Evolutionary conservation across 2,329 filamentous ascomycete genomes (phyloP).

Genomic region (Colletotrichum sp.): DNA sequence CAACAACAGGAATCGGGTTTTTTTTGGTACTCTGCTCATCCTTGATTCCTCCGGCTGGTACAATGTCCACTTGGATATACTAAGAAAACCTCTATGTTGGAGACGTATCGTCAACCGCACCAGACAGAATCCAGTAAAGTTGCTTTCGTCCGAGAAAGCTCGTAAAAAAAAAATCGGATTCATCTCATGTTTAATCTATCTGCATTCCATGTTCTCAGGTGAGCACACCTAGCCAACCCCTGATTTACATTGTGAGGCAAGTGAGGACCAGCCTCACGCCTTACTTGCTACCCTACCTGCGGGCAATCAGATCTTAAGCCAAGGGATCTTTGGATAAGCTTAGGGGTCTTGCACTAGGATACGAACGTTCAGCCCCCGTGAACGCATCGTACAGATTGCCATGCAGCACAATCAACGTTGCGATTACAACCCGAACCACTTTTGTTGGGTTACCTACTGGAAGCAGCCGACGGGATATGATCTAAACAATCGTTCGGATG

Average conservation of each 20-base stretch:
- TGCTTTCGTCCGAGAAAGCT: not conserved
- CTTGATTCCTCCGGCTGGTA: not conserved
- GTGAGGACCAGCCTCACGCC: not conserved
- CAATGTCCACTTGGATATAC: not conserved
- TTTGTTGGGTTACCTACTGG: not conserved
- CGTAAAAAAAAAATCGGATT: not conserved
- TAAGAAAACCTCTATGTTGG: not conserved
- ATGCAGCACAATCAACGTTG: not conserved
- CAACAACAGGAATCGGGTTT: not conserved
- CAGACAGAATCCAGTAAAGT: not conserved
- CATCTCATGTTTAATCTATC: constrained; percentile 2
- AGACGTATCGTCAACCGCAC: not conserved
- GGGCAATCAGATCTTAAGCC: not conserved
- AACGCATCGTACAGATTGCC: not conserved
- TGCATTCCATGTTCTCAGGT: not conserved
- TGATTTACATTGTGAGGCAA: constrained; percentile 11
- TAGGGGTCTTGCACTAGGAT: not conserved
- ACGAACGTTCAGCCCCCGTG: not conserved
- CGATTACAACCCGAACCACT: not conserved
- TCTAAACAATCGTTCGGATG: not conserved
- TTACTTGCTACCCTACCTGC: not conserved
- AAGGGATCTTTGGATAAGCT: not conserved
- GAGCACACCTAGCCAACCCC: not conserved
- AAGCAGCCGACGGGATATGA: not conserved
- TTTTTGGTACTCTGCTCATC: not conserved